phyloP scores from a whole-genome alignment of 257 asterid species.

The Nicotiana sylvestris region DNA sequence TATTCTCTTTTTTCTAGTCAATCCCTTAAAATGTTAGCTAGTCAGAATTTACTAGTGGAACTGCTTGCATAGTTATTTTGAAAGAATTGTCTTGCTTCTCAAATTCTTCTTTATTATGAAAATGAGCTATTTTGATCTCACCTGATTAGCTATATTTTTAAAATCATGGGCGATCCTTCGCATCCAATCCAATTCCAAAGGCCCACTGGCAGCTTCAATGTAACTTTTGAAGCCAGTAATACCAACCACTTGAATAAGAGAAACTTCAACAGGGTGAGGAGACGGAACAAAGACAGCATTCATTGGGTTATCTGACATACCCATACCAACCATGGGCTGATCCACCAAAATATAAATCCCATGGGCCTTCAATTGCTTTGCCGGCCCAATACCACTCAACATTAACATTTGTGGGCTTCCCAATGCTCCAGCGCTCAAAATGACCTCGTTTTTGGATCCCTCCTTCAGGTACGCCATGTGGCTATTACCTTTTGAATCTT shows the following conservation, averaged over 20 bases:
- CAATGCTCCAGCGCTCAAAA: conserved; percentile 71
- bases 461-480: conserved; percentile 52
- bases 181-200: conserved; percentile 33
- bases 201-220: conserved; percentile 61
- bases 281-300: conserved; percentile 57
- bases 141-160: conserved; percentile 41
- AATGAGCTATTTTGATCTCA: background rate
- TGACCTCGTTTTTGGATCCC: conserved; percentile 40
- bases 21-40: background rate
- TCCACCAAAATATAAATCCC: conserved; percentile 22
- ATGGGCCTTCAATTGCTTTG: conserved; percentile 19
- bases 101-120: no score
- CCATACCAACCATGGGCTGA: conserved; percentile 68
- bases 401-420: conserved; percentile 83
- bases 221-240: conserved; percentile 47
- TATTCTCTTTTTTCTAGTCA: no score
- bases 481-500: conserved; percentile 35
- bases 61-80: no score
- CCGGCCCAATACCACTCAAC: conserved; percentile 65
- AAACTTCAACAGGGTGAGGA: conserved; percentile 40
- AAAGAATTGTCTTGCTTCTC: no score
- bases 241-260: conserved; percentile 60
- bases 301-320: conserved; percentile 79
- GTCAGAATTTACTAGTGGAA: background rate
- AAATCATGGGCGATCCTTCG: conserved; percentile 21